Percentiles rank a stretch among this genome's conserved stretches.
Conservation (phyloP, 108 stramenopile species). For the Nannochloropsis granulata region DNA sequence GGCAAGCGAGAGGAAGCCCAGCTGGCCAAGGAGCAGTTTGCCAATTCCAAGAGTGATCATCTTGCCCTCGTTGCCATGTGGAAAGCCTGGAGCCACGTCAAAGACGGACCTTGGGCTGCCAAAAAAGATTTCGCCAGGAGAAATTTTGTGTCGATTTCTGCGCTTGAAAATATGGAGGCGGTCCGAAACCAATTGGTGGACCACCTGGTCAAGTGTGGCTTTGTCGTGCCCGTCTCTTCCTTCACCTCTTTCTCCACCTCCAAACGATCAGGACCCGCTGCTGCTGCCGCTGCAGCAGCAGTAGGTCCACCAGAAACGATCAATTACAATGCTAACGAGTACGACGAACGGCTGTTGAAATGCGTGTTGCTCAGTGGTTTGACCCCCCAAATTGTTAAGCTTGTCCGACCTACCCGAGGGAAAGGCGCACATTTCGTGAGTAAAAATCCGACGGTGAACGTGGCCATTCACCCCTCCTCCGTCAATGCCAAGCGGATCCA, state of each 20-base stretch:
- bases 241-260: too few species aligned
- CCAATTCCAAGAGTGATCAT: neutral
- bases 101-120: neutral
- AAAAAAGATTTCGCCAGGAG: neutral
- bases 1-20: conserved; percentile 19
- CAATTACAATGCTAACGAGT: neutral
- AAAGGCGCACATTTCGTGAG: neutral
- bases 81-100: neutral
- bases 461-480: neutral
- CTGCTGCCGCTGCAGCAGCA: neutral
- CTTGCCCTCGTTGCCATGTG: neutral
- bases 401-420: neutral
- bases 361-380: neutral
- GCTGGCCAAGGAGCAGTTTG: neutral
- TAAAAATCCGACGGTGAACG: neutral
- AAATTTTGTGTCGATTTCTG: neutral
- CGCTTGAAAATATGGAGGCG: neutral
- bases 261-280: neutral
- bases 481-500: neutral
- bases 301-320: neutral
- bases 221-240: neutral
- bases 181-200: neutral
- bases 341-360: neutral
- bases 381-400: neutral
- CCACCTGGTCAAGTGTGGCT: neutral